Base-by-base conservation (phyloP, 495 filamentous ascomycete species). In the Hypoxylon trugodes region DNA sequence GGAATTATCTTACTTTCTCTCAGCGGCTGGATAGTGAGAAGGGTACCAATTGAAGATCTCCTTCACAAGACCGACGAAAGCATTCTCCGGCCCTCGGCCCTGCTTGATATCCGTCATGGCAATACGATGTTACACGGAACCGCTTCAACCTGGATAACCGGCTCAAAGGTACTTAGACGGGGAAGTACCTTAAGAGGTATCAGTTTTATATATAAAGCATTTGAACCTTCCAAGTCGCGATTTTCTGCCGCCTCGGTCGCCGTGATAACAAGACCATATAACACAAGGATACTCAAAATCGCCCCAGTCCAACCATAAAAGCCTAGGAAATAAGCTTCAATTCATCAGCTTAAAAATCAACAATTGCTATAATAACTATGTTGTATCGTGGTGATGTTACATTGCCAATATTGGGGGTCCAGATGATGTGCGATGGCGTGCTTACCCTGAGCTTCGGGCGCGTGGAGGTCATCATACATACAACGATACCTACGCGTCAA, bases 11-110 rank as follows among this genome's bases (percentile, higher is more conserved):
- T 12, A 77, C 77, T 72, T 79, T 50, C 77, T 68, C 43, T 81
- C 79, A 25, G 78, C 74, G 0, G 63, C 45, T 2, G 77, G 75
- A 69, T 80, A 80, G 0, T 53, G 16, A 13, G 77, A 75, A 0
- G 79, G 77, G 63, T 81, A 81, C 79, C 77, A 81, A 53, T 79
- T 81, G 60, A 81, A 79, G 0, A 81, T 63, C 59, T 81, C 79
- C 24, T 81, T 81, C 32, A 80, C 43, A 6, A 79, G 52, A 7
- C 74, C 73, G 0, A 59, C 53, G 13, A 72, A 54, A 6, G 69
- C 56, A 24, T 65, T 49, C 7, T n/a, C n/a, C n/a, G n/a, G n/a
- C n/a, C 59, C 24, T 15, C 58, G 68, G 5, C 37, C 43, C 6
- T 28, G 3, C 33, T 69, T 76, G 1, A 47, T 24, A 13, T 51